A percentile compares a stretch with the other conserved stretches of the same genome.
phyloP scores from a whole-genome alignment of 164 flowering plant species.

The grape (Vitis vinifera) region ASM3070453v1 NC_081814.1:22720501-22721000 shows the following conservation, averaged over 20 bases:
- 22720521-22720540: no score
- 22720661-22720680: no score
- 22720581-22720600: no score
- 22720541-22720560: no score
- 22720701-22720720: no score
- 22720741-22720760: not conserved
- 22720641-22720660: no score
- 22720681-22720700: no score
- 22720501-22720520: no score
- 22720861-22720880: conserved; percentile 61
- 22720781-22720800: not conserved
- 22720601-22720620: no score
- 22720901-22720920: conserved; percentile 59
- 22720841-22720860: conserved; percentile 64
- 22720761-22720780: not conserved
- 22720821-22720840: conserved; percentile 64
- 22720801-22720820: conserved; percentile 53
- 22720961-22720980: conserved; percentile 72
- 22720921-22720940: conserved; percentile 70
- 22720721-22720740: not conserved
- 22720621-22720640: no score
- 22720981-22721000: conserved; percentile 57
- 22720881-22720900: conserved; percentile 68
- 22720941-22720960: conserved; percentile 54
- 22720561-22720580: no score